These are phyloP conservation scores for Trichoderma asperellum DNA, from an alignment of 2,329 filamentous ascomycete genomes.

Conservation along the genomic window DNA sequence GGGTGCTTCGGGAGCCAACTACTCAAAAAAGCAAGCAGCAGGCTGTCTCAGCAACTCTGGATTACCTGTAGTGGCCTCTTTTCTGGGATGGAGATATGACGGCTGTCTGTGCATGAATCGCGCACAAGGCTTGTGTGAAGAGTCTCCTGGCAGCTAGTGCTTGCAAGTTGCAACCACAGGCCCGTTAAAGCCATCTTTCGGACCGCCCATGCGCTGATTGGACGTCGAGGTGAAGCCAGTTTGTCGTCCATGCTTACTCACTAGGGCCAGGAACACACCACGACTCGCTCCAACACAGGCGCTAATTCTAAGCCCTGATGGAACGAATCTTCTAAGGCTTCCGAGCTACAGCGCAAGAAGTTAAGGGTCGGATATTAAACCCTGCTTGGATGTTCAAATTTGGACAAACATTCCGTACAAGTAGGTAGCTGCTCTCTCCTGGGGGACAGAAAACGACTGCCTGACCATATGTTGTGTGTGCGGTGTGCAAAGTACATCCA, in stretches of 20 bases:
- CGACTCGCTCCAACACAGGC: neutral
- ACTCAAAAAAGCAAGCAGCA: constrained; percentile 16
- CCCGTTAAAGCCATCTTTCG: neutral
- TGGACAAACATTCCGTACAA: neutral
- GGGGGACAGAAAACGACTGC: neutral
- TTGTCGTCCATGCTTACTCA: neutral
- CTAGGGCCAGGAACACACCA: neutral
- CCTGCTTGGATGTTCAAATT: neutral
- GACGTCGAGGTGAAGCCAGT: neutral
- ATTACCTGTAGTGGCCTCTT: neutral
- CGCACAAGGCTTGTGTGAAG: neutral
- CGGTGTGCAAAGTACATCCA: neutral
- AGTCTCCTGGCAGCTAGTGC: neutral
- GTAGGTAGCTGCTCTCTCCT: neutral
- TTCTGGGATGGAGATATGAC: neutral
- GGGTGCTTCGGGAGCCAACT: constrained; percentile 16
- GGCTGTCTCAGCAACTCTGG: neutral
- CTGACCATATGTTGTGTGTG: constrained; percentile 7
- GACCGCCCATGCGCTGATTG: neutral
- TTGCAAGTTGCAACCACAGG: neutral
- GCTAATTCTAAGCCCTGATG: neutral
- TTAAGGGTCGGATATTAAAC: neutral
- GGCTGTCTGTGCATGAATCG: neutral
- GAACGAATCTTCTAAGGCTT: constrained; percentile 16
- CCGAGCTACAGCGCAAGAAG: constrained; percentile 1